phyloP scores from a whole-genome alignment of 1,139 yeast genomes.

The Candida freyschussii region DNA sequence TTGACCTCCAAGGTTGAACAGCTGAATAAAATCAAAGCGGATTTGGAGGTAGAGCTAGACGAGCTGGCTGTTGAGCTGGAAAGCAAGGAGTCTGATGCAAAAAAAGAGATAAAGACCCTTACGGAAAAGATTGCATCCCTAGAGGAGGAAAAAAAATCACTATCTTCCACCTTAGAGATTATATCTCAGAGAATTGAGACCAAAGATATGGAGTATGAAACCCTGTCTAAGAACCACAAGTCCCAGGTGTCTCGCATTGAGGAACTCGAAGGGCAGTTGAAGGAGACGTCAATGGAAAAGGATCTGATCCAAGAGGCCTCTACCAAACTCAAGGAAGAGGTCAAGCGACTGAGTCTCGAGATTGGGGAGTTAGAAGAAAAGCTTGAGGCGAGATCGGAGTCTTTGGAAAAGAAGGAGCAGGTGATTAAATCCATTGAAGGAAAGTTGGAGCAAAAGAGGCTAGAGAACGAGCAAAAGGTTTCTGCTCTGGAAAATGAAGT shows the following conservation, averaged over 20 bases:
- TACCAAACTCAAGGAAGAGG: slow-evolving; percentile 1
- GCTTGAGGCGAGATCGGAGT: slow-evolving; percentile 1
- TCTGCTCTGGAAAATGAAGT: slow-evolving; percentile 22
- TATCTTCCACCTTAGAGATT: slow-evolving; percentile 28
- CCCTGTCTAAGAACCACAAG: slow-evolving; percentile 14
- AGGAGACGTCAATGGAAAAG: slow-evolving; percentile 5
- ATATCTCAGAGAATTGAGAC: slow-evolving; percentile 30
- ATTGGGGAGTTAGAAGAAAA: slow-evolving; percentile 9
- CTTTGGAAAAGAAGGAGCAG: slow-evolving; percentile 9
- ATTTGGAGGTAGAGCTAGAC: slow-evolving; percentile 21
- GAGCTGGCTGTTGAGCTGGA: slow-evolving; percentile 21
- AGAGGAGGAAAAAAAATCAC: slow-evolving; percentile 27
- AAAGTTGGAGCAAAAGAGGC: slow-evolving; percentile 12
- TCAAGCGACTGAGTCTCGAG: slow-evolving; percentile 1
- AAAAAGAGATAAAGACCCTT: slow-evolving; percentile 13
- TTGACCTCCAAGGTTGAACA: slow-evolving; percentile 5
- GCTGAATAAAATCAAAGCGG: slow-evolving; percentile 2
- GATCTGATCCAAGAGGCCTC: slow-evolving; percentile 3
- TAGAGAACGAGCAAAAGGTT: slow-evolving; percentile 5
- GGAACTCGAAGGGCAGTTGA: slow-evolving; percentile 9
- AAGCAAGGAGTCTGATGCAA: slow-evolving; percentile 16
- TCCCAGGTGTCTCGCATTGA: slow-evolving; percentile 12
- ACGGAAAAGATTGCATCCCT: slow-evolving; percentile 23
- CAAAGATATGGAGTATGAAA: slow-evolving; percentile 27
- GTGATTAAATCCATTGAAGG: slow-evolving; percentile 10